Conservation (phyloP, 2,329 filamentous ascomycete species). For the Aaosphaeria pasadenensis region DNA sequence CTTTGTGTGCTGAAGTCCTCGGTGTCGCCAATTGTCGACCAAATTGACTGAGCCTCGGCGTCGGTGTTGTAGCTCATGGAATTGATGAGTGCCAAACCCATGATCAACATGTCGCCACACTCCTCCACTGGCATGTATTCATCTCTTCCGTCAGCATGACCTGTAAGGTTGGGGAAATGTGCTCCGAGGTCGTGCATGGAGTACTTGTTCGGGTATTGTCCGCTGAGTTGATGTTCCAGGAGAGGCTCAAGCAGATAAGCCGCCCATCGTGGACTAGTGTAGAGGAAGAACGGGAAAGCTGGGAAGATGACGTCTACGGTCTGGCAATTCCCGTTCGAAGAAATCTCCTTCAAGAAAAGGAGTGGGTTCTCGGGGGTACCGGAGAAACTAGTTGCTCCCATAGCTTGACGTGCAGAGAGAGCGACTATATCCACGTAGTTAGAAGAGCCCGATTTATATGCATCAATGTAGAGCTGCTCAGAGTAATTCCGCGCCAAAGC, state of each 20-base stretch:
- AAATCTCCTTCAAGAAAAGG: conserved; percentile 82
- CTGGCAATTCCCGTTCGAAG: conserved; percentile 79
- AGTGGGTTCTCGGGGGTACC: conserved; percentile 69
- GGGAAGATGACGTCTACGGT: conserved; percentile 88
- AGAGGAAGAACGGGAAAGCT: conserved; percentile 80
- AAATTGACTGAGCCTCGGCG: conserved; percentile 56
- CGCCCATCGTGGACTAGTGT: conserved; percentile 78
- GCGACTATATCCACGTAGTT: conserved; percentile 77
- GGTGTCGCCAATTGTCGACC: conserved; percentile 47
- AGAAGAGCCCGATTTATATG: conserved; percentile 68
- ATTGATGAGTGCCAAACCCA: conserved; percentile 75
- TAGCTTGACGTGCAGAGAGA: conserved; percentile 73
- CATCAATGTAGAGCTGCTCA: conserved; percentile 65
- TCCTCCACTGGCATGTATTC: conserved; percentile 77
- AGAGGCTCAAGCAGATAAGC: conserved; percentile 76
- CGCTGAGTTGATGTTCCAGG: conserved; percentile 76
- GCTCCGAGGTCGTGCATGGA: conserved; percentile 74
- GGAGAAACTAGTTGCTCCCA: conserved; percentile 74
- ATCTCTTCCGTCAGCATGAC: conserved; percentile 67
- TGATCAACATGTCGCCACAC: conserved; percentile 79
- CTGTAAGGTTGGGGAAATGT: conserved; percentile 74
- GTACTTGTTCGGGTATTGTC: conserved; percentile 80
- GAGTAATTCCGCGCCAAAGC: conserved; percentile 71
- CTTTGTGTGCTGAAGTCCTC: conserved; percentile 15
- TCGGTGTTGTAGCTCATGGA: conserved; percentile 63